phyloP scores from a whole-genome alignment of 2,329 filamentous ascomycete genomes.

The Hymenoscyphus infarciens region DNA sequence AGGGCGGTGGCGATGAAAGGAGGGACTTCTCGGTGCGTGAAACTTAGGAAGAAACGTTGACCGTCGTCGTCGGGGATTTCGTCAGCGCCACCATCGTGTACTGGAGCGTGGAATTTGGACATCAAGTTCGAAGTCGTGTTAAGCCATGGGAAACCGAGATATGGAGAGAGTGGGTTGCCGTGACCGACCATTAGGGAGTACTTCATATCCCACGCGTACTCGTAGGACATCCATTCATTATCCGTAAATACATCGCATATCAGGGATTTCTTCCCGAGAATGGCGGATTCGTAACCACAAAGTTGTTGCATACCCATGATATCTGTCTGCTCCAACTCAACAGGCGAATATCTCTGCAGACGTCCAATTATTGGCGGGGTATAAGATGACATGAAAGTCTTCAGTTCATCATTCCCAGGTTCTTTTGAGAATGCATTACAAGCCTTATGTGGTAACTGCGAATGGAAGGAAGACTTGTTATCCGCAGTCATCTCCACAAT shows the following conservation, averaged over 20 bases:
- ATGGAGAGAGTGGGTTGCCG: slow-evolving; percentile 53
- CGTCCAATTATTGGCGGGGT: slow-evolving; percentile 58
- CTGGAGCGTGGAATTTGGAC: slow-evolving; percentile 31
- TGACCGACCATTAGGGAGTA: slow-evolving; percentile 67
- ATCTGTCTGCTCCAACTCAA: slow-evolving; percentile 62
- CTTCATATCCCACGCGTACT: slow-evolving; percentile 61
- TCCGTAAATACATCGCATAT: slow-evolving; percentile 60
- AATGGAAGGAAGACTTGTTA: slow-evolving; percentile 48
- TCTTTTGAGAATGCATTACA: slow-evolving; percentile 52
- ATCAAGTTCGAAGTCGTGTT: slow-evolving; percentile 55
- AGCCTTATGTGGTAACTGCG: slow-evolving; percentile 45
- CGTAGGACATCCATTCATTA: slow-evolving; percentile 63
- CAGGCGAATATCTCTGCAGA: slow-evolving; percentile 48
- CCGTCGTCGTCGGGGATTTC: slow-evolving; percentile 29
- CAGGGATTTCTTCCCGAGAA: slow-evolving; percentile 54
- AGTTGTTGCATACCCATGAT: slow-evolving; percentile 64
- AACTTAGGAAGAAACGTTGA: slow-evolving; percentile 63
- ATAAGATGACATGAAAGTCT: slow-evolving; percentile 49
- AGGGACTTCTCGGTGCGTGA: slow-evolving; percentile 66
- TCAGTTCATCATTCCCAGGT: slow-evolving; percentile 27
- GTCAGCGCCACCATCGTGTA: slow-evolving; percentile 9
- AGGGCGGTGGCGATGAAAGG: slow-evolving; percentile 64
- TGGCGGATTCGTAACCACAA: slow-evolving; percentile 64
- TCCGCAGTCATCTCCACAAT: slow-evolving; percentile 39
- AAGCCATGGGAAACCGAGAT: slow-evolving; percentile 63